Evolutionary conservation across 1,139 yeast genomes (phyloP), one percentile per base, ranked within the genome.

Genomic region (Kurtzmaniella quercitrusa): DNA sequence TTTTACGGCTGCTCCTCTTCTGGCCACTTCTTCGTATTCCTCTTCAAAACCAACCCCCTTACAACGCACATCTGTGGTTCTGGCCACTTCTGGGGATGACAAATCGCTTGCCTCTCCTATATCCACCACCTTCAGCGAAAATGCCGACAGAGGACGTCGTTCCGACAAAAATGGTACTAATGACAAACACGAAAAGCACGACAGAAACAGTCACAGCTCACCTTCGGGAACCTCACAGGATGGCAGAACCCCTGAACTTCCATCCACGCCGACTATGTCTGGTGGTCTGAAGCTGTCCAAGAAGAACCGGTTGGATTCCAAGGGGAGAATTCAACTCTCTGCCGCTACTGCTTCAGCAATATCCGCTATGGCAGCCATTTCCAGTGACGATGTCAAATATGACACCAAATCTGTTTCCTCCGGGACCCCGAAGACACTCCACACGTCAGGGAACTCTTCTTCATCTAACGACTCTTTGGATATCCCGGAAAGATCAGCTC

Each of bases 401-500:
- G 36, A 31, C 14, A 12, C 36, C 16, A 31, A 31, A 9, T 12
- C 18, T 9, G 18, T 15, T 5, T 14, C 36, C 17, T n/a, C 36
- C 4, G 31, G 31, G 14, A 8, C 37, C 3, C 16, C 18, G n/a
- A 36, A 36, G 12, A 9, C 27, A 19, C 18, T 14, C 19, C 11
- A 27, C 21, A 8, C 14, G 8, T 17, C 16, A 18, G 14, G 17
- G 21, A 18, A 19, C n/a, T n/a, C 19, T 19, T 19, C 43, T 4
- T 17, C 29, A n/a, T 37, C 44, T 4, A 18, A 36, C 16, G 40
- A 36, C 5, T 15, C n/a, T 16, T 25, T 24, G 6, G 46, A 43
- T 16, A 41, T 43, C n/a, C 46, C 46, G 12, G 46, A 43, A 39
- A 29, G 46, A 31, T 43, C 46, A 12, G 23, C 57, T 12, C 40